Evolutionary conservation across 495 filamentous ascomycete genomes (phyloP).

Genomic region (Letharia columbiana): DNA sequence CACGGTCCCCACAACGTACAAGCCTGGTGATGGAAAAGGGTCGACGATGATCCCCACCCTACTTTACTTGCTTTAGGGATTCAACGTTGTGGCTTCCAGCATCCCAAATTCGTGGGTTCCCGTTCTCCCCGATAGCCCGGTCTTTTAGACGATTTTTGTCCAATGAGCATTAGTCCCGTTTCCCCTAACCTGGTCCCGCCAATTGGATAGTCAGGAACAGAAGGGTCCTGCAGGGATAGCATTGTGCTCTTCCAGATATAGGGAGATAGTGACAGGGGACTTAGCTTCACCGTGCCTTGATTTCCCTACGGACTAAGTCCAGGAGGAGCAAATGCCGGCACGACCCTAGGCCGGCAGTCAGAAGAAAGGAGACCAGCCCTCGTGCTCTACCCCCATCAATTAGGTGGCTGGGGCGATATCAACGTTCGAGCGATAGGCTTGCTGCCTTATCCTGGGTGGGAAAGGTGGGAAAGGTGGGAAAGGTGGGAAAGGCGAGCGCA

Average conservation of each 20-base stretch:
- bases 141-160: neutral
- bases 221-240: slow-evolving; percentile 13
- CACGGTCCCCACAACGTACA: neutral
- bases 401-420: neutral
- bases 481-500: slow-evolving; percentile 1
- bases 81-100: slow-evolving; percentile 3
- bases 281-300: slow-evolving; percentile 8
- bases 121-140: slow-evolving; percentile 20
- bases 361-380: slow-evolving; percentile 5
- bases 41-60: neutral
- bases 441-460: neutral
- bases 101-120: slow-evolving; percentile 12
- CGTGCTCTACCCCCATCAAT: neutral
- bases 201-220: slow-evolving; percentile 27
- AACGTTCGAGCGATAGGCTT: slow-evolving; percentile 6
- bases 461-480: too few species aligned
- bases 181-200: slow-evolving; percentile 12
- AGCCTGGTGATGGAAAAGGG: neutral
- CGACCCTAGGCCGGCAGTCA: slow-evolving; percentile 14
- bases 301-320: neutral
- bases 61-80: too few species aligned
- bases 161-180: slow-evolving; percentile 13
- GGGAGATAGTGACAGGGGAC: slow-evolving; percentile 8
- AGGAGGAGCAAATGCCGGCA: slow-evolving; percentile 10
- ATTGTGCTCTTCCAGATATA: slow-evolving; percentile 9